Conservation (phyloP, 2,329 filamentous ascomycete genomes). For the Trichoderma koningiopsis region DNA sequence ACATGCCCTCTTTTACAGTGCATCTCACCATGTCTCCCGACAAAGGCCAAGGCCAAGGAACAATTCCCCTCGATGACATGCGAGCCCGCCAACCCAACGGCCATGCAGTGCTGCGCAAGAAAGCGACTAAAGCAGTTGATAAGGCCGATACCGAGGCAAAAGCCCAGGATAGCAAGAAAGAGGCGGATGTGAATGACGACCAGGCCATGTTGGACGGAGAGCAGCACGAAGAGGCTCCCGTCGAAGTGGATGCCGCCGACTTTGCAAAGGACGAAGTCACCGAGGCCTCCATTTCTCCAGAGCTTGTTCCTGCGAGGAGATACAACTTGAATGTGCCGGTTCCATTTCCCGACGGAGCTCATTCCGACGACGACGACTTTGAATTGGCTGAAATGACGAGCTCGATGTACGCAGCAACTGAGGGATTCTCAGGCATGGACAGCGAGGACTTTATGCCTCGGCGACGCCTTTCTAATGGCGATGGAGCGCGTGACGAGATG, state of each 20-base stretch:
- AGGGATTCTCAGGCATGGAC: slow-evolving; percentile 21
- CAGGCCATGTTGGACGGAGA: neutral
- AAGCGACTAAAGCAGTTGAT: slow-evolving; percentile 12
- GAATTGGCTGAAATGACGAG: slow-evolving; percentile 12
- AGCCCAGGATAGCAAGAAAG: neutral
- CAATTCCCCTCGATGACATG: slow-evolving; percentile 28
- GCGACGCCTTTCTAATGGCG: slow-evolving; percentile 16
- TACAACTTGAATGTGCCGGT: slow-evolving; percentile 11
- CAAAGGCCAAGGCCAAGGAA: slow-evolving; percentile 21
- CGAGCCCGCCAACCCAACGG: slow-evolving; percentile 27
- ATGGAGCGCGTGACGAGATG: slow-evolving; percentile 1
- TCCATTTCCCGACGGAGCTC: neutral
- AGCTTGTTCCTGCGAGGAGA: slow-evolving; percentile 10
- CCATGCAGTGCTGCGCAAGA: slow-evolving; percentile 26
- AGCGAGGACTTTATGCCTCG: slow-evolving; percentile 18
- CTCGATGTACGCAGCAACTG: slow-evolving; percentile 19
- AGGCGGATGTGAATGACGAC: neutral
- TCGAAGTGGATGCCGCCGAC: slow-evolving; percentile 22
- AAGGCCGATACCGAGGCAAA: neutral
- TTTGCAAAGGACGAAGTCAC: slow-evolving; percentile 15
- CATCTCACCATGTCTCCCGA: slow-evolving; percentile 27
- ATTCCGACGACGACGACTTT: slow-evolving; percentile 25
- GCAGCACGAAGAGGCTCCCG: neutral
- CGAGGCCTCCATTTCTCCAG: slow-evolving; percentile 1
- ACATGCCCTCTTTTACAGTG: neutral